phyloP scores from a whole-genome alignment of 1,139 yeast genomes.

The Magnusiomyces suaveolens region DNA sequence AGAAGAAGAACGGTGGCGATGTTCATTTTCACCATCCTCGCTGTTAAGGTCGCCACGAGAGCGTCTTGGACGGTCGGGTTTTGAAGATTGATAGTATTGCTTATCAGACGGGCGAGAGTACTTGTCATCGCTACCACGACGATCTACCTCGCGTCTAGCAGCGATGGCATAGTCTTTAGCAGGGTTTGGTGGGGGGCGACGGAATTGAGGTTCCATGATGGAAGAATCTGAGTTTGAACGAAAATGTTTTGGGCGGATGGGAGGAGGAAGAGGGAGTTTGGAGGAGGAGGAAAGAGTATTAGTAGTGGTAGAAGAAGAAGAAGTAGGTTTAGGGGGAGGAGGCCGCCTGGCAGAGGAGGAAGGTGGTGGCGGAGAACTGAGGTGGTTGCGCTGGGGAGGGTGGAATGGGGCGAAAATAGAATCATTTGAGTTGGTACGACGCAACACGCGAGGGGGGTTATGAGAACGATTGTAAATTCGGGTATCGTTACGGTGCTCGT shows the following conservation, averaged over 20 bases:
- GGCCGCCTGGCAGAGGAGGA: not conserved
- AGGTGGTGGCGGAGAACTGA: not conserved
- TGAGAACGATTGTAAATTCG: not conserved
- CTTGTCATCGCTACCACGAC: conserved; percentile 3
- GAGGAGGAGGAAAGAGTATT: conserved; percentile 1
- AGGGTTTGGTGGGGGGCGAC: conserved; percentile 7
- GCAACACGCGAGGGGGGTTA: conserved; percentile 1
- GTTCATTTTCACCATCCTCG: conserved; percentile 1
- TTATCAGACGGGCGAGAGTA: not conserved
- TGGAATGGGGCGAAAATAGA: conserved; percentile 10
- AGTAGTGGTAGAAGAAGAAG: not conserved
- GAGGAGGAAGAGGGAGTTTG: conserved; percentile 1
- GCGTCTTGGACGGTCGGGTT: conserved; percentile 4
- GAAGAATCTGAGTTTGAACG: conserved; percentile 27
- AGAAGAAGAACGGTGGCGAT: not conserved
- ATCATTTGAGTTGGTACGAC: conserved; percentile 13
- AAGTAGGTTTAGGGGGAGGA: conserved; percentile 2
- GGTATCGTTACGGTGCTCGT: not conserved
- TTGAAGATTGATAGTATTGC: not conserved
- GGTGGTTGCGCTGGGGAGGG: not conserved
- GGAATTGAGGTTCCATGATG: conserved; percentile 18
- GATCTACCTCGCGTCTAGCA: conserved; percentile 8
- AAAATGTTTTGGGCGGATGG: conserved; percentile 6
- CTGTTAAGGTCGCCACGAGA: conserved; percentile 5
- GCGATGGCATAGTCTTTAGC: conserved; percentile 1